These are phyloP conservation scores for Suillus bovinus DNA, from an alignment of 768 basidiomycete genomes.

Conservation along the genomic window DNA sequence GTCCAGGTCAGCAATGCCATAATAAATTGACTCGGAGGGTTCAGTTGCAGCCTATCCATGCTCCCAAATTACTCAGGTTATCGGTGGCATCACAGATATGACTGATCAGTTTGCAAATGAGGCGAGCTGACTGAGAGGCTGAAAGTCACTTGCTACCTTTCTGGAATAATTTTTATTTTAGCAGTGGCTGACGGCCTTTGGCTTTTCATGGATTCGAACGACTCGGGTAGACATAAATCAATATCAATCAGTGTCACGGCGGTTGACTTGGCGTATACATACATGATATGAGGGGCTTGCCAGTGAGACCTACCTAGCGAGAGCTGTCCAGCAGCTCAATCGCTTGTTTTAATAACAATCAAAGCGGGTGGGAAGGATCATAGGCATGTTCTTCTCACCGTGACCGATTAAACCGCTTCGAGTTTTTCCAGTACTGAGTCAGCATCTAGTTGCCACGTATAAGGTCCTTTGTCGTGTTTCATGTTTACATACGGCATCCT, in stretches of 20 bases:
- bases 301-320: background rate
- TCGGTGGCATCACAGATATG: too few species aligned
- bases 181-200: background rate
- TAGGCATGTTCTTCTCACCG: background rate
- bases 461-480: background rate
- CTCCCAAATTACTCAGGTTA: background rate
- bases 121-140: too few species aligned
- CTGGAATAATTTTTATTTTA: background rate
- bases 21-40: too few species aligned
- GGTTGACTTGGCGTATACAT: background rate
- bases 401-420: background rate
- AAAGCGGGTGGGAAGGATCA: background rate
- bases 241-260: background rate
- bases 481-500: background rate
- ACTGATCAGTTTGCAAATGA: background rate
- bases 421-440: background rate
- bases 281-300: too few species aligned
- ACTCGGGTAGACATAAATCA: background rate
- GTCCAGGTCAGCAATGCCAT: background rate
- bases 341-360: background rate
- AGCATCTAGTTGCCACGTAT: background rate
- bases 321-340: background rate
- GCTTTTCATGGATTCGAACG: background rate
- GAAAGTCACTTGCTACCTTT: background rate
- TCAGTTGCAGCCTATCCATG: background rate